Base-by-base conservation (phyloP, 1,284 basidiomycete species). In the Ustanciosporium gigantosporum region DNA sequence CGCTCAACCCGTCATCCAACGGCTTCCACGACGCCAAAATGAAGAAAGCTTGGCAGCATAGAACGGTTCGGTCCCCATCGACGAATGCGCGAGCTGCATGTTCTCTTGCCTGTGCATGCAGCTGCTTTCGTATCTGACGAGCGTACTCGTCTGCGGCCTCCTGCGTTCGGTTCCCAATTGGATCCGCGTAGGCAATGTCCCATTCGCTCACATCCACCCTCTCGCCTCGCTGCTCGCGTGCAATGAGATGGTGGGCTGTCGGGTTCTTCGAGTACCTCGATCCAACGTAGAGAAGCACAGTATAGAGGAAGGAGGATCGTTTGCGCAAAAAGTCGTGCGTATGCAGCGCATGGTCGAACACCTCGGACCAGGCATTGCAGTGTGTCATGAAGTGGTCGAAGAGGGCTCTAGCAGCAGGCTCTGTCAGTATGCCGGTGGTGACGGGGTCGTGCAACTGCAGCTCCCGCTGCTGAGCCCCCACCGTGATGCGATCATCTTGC, bases 291-390 rank as follows among this genome's bases (percentile, higher is more conserved):
- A 66, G 38, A 35, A 66, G 15, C n/a, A 59, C 55, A 5, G 62
- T 56, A 42, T 66, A 66, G 39, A 66, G 62, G 37, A 66, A 66
- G 2, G 51, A 51, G 21, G 62, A 66, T 3, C 62, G 51, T 34
- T 57, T 59, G 17, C 62, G 37, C 21, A 66, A 48, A 58, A 61
- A 66, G 35, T 66, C 64, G 53, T 66, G 57, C 2, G 64, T 57
- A 25, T 61, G 48, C 3, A 66, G 64, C 35, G 25, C 36, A 9
- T 48, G 53, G 29, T 66, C 64, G 7, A 66, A 51, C 4, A 55
- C 31, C 21, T 46, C 43, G 32, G 52, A 53, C 57, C 57, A 61
- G 4, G 46, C 36, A 25, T 61, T 66, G 41, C 47, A 50, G 46
- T 53, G 37, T 1, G 25, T 32, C 52, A 66, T 66, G 46, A 57